phyloP scores from a whole-genome alignment of 352 stramenopile species.

The Phytopythium oedochilum region DNA sequence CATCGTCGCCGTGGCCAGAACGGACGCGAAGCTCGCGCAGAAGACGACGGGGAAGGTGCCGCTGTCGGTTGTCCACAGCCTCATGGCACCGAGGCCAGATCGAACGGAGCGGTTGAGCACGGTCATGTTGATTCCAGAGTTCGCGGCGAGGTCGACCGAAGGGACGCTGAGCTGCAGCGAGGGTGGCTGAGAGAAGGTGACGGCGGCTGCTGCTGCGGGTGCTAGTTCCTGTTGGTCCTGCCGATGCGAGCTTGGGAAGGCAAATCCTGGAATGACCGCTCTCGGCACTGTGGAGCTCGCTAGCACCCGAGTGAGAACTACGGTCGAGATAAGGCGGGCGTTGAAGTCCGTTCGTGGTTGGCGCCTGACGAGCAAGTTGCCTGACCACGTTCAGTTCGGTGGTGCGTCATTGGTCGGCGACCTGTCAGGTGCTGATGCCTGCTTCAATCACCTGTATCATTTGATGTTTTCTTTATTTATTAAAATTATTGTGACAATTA shows the following conservation, averaged over 20 bases:
- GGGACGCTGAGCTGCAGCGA: background rate
- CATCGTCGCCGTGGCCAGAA: conserved; percentile 24
- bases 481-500: too few relatives aligned
- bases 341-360: background rate
- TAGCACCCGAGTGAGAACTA: too few relatives aligned
- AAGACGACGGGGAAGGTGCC: conserved; percentile 60
- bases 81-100: conserved; percentile 32
- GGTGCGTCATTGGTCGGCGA: background rate
- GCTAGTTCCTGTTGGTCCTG: background rate
- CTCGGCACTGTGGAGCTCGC: too few relatives aligned
- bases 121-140: background rate
- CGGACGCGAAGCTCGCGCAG: conserved; percentile 27
- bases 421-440: background rate
- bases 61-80: conserved; percentile 60
- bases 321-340: too few relatives aligned
- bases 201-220: background rate
- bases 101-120: conserved; percentile 12
- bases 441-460: background rate
- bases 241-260: background rate
- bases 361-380: background rate
- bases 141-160: background rate
- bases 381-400: background rate
- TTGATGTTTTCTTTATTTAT: background rate
- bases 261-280: background rate
- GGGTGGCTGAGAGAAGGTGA: background rate